These are phyloP conservation scores for Scedosporium dehoogii DNA, from an alignment of 2,329 filamentous ascomycete genomes.

Conservation along the genomic window DNA sequence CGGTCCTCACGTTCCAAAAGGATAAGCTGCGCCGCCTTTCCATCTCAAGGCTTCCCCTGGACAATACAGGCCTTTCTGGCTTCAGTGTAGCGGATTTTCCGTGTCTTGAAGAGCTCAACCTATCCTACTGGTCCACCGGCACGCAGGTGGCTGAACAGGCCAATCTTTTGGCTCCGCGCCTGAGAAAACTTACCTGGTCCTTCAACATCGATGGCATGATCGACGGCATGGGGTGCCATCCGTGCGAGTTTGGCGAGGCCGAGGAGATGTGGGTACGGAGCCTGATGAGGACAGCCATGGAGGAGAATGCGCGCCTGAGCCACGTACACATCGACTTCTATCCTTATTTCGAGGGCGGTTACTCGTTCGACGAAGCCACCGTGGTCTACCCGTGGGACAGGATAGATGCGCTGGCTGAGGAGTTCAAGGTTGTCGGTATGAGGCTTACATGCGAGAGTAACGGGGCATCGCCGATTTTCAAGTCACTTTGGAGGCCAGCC, in stretches of 20 bases:
- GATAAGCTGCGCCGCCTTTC: not conserved
- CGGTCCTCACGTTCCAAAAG: not conserved
- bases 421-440: not conserved
- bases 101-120: not conserved
- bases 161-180: not conserved
- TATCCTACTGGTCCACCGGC: not conserved
- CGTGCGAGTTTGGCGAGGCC: not conserved
- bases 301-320: not conserved
- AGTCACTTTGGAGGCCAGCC: no score
- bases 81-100: not conserved
- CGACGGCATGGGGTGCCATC: not conserved
- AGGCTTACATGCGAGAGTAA: not conserved
- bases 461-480: no score
- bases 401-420: not conserved
- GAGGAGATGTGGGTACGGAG: not conserved
- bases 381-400: not conserved
- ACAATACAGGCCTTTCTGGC: not conserved
- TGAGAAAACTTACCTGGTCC: not conserved
- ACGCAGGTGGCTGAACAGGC: not conserved
- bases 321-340: not conserved
- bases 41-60: not conserved
- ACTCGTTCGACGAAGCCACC: not conserved
- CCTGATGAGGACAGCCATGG: not conserved
- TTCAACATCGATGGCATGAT: not conserved
- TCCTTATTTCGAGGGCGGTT: not conserved